Evolutionary conservation across 116 monocot species (phyloP).

Genomic region (Dioscorea cayenensis): DNA sequence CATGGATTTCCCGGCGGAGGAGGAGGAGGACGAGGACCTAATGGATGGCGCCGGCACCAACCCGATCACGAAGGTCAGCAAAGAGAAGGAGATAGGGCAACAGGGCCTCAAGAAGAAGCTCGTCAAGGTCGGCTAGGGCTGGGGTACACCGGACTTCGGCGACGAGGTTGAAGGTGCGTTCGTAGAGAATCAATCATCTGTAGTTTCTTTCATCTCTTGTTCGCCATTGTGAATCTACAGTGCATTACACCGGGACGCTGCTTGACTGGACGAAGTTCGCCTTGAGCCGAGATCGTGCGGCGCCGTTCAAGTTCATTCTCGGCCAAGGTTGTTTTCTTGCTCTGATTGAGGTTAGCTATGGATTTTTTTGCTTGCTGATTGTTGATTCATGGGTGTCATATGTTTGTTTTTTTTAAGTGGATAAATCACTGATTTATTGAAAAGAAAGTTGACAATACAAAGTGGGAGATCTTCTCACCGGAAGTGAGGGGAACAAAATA

Average conservation of each 20-base stretch:
- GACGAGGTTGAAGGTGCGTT: conserved; percentile 77
- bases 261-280: conserved; percentile 89
- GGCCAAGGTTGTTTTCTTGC: conserved; percentile 56
- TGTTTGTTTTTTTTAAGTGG: too few relatives aligned
- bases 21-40: conserved; percentile 47
- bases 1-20: conserved; percentile 45
- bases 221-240: conserved; percentile 18
- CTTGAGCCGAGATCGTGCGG: conserved; percentile 80
- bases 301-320: conserved; percentile 82
- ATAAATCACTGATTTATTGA: too few relatives aligned
- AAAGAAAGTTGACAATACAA: too few relatives aligned
- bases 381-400: too few relatives aligned
- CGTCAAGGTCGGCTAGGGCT: conserved; percentile 79
- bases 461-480: too few relatives aligned
- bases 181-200: too few relatives aligned
- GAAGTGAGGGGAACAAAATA: too few relatives aligned
- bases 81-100: conserved; percentile 95
- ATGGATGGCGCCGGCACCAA: conserved; percentile 35
- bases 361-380: too few relatives aligned
- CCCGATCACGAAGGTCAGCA: conserved; percentile 59
- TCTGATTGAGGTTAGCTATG: too few relatives aligned
- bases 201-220: too few relatives aligned
- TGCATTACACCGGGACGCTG: conserved; percentile 91
- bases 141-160: conserved; percentile 76
- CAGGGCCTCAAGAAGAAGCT: conserved; percentile 95